These are phyloP conservation scores for Coniochaeta prunicola DNA, from an alignment of 2,329 filamentous ascomycete genomes.

Conservation along the genomic window DNA sequence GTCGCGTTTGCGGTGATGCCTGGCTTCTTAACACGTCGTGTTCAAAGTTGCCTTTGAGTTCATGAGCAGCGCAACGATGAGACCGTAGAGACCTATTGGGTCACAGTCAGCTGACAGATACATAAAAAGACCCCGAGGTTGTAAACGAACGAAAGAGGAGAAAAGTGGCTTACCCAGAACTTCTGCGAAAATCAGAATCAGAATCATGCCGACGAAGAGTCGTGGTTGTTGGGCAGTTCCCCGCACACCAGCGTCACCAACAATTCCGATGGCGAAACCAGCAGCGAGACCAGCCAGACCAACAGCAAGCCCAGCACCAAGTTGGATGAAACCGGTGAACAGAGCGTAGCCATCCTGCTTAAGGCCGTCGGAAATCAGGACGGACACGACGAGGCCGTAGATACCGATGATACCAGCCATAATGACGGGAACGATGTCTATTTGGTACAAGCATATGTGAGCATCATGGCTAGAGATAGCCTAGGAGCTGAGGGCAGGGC, in stretches of 20 bases:
- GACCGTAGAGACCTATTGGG: conserved; percentile 81
- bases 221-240: conserved; percentile 78
- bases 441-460: not conserved
- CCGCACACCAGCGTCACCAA: conserved; percentile 82
- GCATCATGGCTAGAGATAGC: conserved; percentile 13
- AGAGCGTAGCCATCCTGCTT: conserved; percentile 61
- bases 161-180: conserved; percentile 90
- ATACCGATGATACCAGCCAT: conserved; percentile 99
- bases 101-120: not conserved
- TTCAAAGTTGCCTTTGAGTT: conserved; percentile 81
- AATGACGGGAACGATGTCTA: conserved; percentile 99
- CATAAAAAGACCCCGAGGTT: not conserved
- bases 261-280: conserved; percentile 81
- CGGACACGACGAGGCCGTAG: conserved; percentile 84
- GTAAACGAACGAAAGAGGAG: conserved; percentile 13
- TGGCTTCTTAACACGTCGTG: conserved; percentile 47
- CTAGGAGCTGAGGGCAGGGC: not conserved
- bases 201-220: conserved; percentile 94
- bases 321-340: conserved; percentile 79
- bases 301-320: conserved; percentile 75
- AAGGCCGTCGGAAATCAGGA: conserved; percentile 76
- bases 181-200: conserved; percentile 99
- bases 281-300: conserved; percentile 78
- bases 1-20: conserved; percentile 9
- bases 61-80: conserved; percentile 98